Evolutionary conservation across 2,329 filamentous ascomycete species (phyloP).

Genomic region (Raffaelea albimanens): DNA sequence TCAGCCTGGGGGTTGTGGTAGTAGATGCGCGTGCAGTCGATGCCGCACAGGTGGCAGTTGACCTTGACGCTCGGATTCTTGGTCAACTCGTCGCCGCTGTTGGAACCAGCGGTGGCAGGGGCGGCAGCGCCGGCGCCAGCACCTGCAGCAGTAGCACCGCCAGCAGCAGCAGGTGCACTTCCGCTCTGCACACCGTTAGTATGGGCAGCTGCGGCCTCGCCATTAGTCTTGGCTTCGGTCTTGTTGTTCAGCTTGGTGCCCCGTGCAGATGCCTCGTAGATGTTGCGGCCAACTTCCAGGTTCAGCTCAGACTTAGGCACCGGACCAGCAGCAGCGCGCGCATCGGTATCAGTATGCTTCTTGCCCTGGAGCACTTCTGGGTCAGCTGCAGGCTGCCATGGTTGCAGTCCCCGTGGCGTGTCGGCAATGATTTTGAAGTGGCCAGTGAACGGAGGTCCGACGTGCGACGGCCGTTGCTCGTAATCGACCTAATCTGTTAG

Average conservation of each 20-base stretch:
- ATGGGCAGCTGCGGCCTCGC: conserved; percentile 49
- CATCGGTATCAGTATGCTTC: conserved; percentile 60
- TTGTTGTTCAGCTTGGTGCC: conserved; percentile 56
- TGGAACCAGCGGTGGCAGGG: conserved; percentile 11
- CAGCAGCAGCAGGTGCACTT: background rate
- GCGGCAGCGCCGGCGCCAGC: too few relatives aligned
- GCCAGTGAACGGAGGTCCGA: conserved; percentile 92
- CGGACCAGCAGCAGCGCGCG: conserved; percentile 55
- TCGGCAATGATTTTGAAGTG: conserved; percentile 96
- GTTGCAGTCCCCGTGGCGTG: conserved; percentile 86
- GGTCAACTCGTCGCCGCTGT: conserved; percentile 44
- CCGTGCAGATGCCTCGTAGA: conserved; percentile 88
- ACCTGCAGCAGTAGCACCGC: too few relatives aligned
- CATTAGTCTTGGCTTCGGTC: conserved; percentile 62
- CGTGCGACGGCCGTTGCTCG: conserved; percentile 87
- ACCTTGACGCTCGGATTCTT: conserved; percentile 60
- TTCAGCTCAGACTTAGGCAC: conserved; percentile 73
- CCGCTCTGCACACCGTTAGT: conserved; percentile 51
- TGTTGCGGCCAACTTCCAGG: conserved; percentile 86
- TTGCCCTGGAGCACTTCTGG: conserved; percentile 55
- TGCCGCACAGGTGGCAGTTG: conserved; percentile 84
- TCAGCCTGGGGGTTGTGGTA: conserved; percentile 50
- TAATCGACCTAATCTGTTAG: conserved; percentile 85
- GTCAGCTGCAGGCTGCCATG: conserved; percentile 84
- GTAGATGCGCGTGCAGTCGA: conserved; percentile 68